Percentiles rank a stretch among this genome's conserved stretches.
Evolutionary conservation across 2,329 filamentous ascomycete species (phyloP).

Genomic region (Rachicladosporium sp.): DNA sequence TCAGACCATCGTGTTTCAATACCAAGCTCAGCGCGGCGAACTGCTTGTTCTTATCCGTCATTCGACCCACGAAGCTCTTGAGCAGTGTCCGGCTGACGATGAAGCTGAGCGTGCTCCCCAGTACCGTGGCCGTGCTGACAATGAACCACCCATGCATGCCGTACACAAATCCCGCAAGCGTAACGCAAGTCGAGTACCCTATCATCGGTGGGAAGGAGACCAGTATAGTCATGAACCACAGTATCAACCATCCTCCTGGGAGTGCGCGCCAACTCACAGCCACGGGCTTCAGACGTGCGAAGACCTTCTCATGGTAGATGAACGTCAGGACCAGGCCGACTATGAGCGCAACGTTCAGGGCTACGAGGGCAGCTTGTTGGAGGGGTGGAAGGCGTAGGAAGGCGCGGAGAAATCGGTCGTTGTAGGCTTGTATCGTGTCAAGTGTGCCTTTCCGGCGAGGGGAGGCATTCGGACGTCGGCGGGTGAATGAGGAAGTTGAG

Average conservation of each 20-base stretch:
- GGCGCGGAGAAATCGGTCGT: constrained; percentile 35
- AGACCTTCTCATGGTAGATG: constrained; percentile 68
- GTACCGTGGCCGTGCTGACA: constrained; percentile 63
- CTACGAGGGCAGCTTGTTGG: constrained; percentile 48
- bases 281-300: constrained; percentile 58
- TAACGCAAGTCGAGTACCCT: constrained; percentile 69
- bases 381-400: constrained; percentile 46
- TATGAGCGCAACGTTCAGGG: constrained; percentile 39
- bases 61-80: constrained; percentile 61
- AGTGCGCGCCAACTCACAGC: constrained; percentile 67
- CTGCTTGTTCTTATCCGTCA: constrained; percentile 71
- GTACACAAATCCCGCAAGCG: constrained; percentile 58
- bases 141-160: constrained; percentile 75
- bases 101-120: constrained; percentile 70
- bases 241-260: constrained; percentile 57
- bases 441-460: constrained; percentile 1
- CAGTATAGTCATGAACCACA: constrained; percentile 62
- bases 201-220: constrained; percentile 80
- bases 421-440: constrained; percentile 26
- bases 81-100: constrained; percentile 68
- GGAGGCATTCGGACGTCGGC: constrained; percentile 6
- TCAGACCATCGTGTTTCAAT: constrained; percentile 77
- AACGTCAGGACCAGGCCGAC: constrained; percentile 56
- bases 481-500: constrained; percentile 23
- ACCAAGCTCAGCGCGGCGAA: constrained; percentile 84